A percentile compares a stretch with the other conserved stretches of the same genome.
phyloP scores from a whole-genome alignment of 106 monocot genomes.

The Allium fistulosum region DNA sequence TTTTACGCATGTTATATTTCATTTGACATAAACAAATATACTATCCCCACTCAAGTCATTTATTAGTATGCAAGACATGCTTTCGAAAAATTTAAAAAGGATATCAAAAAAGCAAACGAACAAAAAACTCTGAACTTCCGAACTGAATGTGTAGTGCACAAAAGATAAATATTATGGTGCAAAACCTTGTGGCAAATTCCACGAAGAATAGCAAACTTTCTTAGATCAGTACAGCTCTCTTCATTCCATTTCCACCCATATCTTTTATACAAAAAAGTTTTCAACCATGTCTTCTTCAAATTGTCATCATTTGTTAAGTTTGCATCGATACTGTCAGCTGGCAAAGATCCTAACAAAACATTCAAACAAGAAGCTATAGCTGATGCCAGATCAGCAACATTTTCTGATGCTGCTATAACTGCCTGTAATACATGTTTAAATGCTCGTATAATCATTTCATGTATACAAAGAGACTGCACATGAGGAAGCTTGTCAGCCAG shows the following conservation, averaged over 20 bases:
- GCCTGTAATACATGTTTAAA: constrained; percentile 87
- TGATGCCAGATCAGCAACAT: constrained; percentile 48
- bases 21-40: too few relatives aligned
- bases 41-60: too few relatives aligned
- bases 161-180: background rate
- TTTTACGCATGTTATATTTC: too few relatives aligned
- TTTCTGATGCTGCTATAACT: constrained; percentile 68
- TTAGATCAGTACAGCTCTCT: constrained; percentile 40
- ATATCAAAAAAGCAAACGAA: too few relatives aligned
- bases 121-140: too few relatives aligned
- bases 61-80: too few relatives aligned
- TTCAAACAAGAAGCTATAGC: constrained; percentile 72
- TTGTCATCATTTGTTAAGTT: constrained; percentile 4
- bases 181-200: constrained; percentile 91
- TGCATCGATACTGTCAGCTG: constrained; percentile 31
- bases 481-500: constrained; percentile 92
- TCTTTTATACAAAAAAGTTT: constrained; percentile 64
- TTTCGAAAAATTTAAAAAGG: too few relatives aligned
- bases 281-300: constrained; percentile 57
- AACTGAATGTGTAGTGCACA: background rate
- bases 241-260: constrained; percentile 83
- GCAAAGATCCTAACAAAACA: constrained; percentile 61
- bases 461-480: constrained; percentile 84
- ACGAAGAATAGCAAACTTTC: constrained; percentile 85
- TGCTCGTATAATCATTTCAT: constrained; percentile 91